Conservation (phyloP, 108 stramenopile genomes). For the Nannochloropsis salina region DNA sequence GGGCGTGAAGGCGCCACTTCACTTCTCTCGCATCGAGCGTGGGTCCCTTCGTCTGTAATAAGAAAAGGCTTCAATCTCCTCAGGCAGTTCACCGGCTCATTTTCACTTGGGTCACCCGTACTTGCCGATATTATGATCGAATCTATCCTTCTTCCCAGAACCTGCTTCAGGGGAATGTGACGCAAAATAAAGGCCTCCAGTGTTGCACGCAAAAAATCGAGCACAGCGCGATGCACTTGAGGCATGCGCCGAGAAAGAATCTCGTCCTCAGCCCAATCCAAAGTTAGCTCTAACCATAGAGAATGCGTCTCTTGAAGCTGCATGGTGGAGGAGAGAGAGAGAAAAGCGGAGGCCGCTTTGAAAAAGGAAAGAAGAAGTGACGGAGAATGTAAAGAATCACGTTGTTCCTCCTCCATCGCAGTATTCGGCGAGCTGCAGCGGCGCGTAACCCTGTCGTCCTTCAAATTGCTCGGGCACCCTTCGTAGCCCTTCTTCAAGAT, state of each 20-base stretch:
- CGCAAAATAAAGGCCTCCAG: not conserved
- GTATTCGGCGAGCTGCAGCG: not conserved
- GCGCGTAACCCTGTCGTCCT: not conserved
- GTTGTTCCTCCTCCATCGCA: too few species aligned
- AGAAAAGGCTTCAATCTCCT: too few species aligned
- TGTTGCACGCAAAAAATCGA: not conserved
- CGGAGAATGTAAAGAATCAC: not conserved
- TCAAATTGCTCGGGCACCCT: not conserved
- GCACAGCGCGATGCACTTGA: not conserved
- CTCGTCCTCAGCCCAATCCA: not conserved
- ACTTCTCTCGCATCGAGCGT: too few species aligned
- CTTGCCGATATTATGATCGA: not conserved
- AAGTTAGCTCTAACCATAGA: not conserved
- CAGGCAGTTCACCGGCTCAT: too few species aligned
- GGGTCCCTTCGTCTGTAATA: too few species aligned
- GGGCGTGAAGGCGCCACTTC: too few species aligned
- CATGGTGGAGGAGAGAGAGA: not conserved
- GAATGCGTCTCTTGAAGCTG: not conserved
- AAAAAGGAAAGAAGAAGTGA: not conserved
- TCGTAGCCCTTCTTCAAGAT: not conserved
- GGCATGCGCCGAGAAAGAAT: not conserved
- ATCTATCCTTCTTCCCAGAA: not conserved
- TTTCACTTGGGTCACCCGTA: not conserved
- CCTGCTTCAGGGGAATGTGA: not conserved
- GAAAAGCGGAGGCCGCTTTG: not conserved